Conservation (phyloP, 352 stramenopile genomes). For the Globisporangium spiculum region DNA sequence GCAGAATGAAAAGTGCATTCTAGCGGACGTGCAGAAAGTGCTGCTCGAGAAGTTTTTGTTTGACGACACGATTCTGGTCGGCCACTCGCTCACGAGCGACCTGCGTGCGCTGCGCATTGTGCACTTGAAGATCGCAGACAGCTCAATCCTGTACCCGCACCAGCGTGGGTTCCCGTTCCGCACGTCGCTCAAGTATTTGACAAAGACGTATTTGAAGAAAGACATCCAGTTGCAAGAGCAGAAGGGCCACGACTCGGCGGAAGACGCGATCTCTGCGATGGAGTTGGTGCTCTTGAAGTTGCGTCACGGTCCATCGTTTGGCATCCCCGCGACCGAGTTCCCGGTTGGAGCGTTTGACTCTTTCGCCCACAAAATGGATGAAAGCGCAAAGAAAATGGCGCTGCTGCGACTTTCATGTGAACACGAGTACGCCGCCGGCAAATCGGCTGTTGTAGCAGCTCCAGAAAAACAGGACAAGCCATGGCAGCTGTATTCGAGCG, state of each 20-base stretch:
- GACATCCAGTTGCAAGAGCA: constrained; percentile 72
- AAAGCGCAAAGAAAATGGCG: constrained; percentile 43
- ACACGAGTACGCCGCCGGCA: not conserved
- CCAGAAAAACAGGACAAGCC: constrained; percentile 43
- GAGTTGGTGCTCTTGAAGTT: constrained; percentile 78
- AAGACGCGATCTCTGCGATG: constrained; percentile 80
- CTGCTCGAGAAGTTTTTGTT: constrained; percentile 59
- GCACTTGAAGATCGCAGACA: constrained; percentile 71
- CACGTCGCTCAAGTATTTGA: constrained; percentile 79
- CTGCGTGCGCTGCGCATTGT: constrained; percentile 74
- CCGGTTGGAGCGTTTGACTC: constrained; percentile 56
- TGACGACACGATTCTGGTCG: constrained; percentile 77
- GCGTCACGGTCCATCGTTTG: constrained; percentile 59
- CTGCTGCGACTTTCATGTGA: constrained; percentile 38
- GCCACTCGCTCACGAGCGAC: constrained; percentile 87
- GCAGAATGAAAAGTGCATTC: constrained; percentile 42
- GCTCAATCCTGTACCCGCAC: constrained; percentile 82
- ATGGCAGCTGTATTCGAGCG: constrained; percentile 71
- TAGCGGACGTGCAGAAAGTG: constrained; percentile 72
- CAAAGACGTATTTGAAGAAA: constrained; percentile 75
- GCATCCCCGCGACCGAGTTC: constrained; percentile 48
- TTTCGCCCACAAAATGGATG: constrained; percentile 54
- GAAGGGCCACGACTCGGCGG: constrained; percentile 74
- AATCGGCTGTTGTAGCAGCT: not conserved
- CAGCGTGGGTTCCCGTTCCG: constrained; percentile 80